Evolutionary conservation across 2,329 filamentous ascomycete species (phyloP).

Genomic region (Uncinocarpus reesii): DNA sequence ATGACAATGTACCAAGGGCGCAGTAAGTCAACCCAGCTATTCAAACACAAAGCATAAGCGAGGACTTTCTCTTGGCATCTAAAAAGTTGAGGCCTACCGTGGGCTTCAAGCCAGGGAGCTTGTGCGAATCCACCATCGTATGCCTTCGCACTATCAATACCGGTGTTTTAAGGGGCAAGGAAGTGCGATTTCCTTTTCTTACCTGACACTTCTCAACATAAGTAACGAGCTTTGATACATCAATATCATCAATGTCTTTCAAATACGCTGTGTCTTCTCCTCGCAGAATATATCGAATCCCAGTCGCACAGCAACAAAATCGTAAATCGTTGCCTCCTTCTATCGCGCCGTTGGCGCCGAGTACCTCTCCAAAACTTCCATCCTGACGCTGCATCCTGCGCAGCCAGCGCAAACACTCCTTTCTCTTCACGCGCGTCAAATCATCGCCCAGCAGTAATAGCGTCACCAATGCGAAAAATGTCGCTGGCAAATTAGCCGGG

Average conservation of each 20-base stretch:
- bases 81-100: constrained; percentile 47
- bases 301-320: constrained; percentile 75
- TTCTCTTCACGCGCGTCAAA: constrained; percentile 55
- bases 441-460: constrained; percentile 58
- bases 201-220: constrained; percentile 61
- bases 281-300: constrained; percentile 70
- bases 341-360: constrained; percentile 51
- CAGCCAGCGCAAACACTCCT: constrained; percentile 63
- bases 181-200: constrained; percentile 16
- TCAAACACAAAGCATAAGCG: constrained; percentile 18
- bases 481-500: constrained; percentile 75
- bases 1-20: constrained; percentile 63
- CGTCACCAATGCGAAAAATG: constrained; percentile 73
- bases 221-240: constrained; percentile 57
- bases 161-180: neutral
- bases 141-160: constrained; percentile 41
- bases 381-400: constrained; percentile 64
- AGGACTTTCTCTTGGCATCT: constrained; percentile 11
- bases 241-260: constrained; percentile 57
- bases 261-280: constrained; percentile 48
- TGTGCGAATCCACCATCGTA: constrained; percentile 82
- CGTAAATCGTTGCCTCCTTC: constrained; percentile 74
- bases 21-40: constrained; percentile 84
- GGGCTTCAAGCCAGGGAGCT: constrained; percentile 67
- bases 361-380: constrained; percentile 82